Conservation (phyloP, 2,329 filamentous ascomycete genomes). For the Aureobasidium lini region DNA sequence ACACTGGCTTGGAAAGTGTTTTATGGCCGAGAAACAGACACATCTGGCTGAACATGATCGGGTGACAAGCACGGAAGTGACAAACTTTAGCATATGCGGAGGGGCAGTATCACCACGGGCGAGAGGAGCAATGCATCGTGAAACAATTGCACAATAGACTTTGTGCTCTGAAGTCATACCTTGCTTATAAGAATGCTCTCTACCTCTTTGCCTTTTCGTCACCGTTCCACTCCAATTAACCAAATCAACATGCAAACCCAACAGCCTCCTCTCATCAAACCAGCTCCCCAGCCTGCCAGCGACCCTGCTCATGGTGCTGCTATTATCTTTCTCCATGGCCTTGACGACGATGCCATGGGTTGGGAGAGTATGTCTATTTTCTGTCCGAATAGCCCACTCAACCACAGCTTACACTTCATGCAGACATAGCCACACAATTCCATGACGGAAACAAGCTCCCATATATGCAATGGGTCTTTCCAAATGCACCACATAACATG, state of each 20-base stretch:
- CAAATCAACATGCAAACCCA: constrained; percentile 5
- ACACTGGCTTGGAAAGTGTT: no score
- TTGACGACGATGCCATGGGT: constrained; percentile 41
- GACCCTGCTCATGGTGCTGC: constrained; percentile 34
- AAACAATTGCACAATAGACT: background rate
- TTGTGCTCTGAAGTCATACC: background rate
- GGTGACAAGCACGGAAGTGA: no score
- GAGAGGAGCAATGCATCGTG: background rate
- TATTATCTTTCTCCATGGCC: constrained; percentile 41
- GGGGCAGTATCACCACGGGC: background rate
- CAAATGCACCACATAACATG: constrained; percentile 41
- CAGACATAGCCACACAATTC: constrained; percentile 41
- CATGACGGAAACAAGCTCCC: constrained; percentile 41
- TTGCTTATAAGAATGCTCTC: background rate
- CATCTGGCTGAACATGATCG: no score
- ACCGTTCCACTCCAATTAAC: background rate
- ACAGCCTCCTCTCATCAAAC: constrained; percentile 31
- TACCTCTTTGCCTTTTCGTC: background rate
- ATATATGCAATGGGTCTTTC: constrained; percentile 43
- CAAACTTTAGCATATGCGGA: no score
- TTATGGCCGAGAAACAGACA: no score
- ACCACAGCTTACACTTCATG: background rate
- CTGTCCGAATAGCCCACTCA: no score
- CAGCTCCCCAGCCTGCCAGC: constrained; percentile 27
- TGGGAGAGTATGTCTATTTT: constrained; percentile 29